These are phyloP conservation scores for Aspergillus asperescens DNA, from an alignment of 495 filamentous ascomycete species.

Conservation along the genomic window DNA sequence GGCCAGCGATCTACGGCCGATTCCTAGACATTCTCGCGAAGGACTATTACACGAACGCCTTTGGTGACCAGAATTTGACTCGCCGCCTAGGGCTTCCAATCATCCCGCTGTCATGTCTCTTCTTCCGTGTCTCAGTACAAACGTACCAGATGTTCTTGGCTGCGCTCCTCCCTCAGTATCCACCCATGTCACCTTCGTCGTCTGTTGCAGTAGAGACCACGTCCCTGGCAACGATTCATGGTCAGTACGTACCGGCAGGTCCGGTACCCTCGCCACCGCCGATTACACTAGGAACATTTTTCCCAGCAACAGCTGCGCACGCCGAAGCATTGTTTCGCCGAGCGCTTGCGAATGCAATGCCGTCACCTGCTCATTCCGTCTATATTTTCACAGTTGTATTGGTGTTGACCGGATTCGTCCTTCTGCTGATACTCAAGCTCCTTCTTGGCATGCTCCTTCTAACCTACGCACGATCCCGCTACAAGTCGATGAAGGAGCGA, in stretches of 20 bases:
- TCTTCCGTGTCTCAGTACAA: constrained; percentile 89
- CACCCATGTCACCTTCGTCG: constrained; percentile 69
- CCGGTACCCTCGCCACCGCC: constrained; percentile 30
- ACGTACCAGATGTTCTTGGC: constrained; percentile 98
- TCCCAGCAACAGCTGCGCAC: constrained; percentile 34
- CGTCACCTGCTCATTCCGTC: constrained; percentile 40
- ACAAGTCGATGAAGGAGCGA: constrained; percentile 68
- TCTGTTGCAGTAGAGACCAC: constrained; percentile 63
- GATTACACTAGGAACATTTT: constrained; percentile 33
- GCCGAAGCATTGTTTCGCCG: constrained; percentile 34
- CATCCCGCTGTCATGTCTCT: constrained; percentile 87
- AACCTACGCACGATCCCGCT: constrained; percentile 66
- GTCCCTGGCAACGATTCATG: constrained; percentile 56
- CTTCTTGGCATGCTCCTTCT: constrained; percentile 79
- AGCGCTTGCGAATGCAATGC: constrained; percentile 41
- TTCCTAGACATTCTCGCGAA: constrained; percentile 92
- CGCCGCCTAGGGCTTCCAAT: constrained; percentile 87
- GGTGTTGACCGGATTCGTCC: constrained; percentile 71
- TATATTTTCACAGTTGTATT: constrained; percentile 62
- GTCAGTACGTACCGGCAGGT: constrained; percentile 36
- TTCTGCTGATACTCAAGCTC: constrained; percentile 73
- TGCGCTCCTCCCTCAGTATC: constrained; percentile 68
- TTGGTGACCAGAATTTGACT: constrained; percentile 81
- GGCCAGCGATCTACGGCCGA: constrained; percentile 78
- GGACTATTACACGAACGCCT: constrained; percentile 97